Conservation (phyloP, 805 yeast genomes). For the Wickerhamiella kazuoi region DNA sequence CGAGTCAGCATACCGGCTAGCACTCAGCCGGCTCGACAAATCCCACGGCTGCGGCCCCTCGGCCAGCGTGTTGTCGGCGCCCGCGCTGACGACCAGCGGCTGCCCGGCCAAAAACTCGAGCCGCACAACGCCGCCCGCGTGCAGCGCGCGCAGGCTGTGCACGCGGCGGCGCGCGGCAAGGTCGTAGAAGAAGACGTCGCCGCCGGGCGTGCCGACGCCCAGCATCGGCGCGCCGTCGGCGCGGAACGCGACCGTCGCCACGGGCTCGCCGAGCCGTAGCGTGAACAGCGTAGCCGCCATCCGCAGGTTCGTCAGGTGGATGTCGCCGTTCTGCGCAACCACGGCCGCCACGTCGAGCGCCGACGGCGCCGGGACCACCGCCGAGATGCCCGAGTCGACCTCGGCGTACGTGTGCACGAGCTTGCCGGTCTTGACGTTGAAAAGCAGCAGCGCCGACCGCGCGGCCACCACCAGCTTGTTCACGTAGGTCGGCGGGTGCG, state of each 20-base stretch:
- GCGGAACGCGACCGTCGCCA: conserved; percentile 58
- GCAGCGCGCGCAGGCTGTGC: conserved; percentile 58
- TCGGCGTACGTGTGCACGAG: conserved; percentile 37
- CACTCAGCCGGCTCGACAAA: neutral
- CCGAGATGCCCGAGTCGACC: conserved; percentile 40
- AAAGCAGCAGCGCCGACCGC: conserved; percentile 37
- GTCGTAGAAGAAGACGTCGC: conserved; percentile 78
- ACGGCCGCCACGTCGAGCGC: conserved; percentile 69
- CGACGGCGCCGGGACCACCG: conserved; percentile 61
- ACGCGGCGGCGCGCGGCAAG: conserved; percentile 53
- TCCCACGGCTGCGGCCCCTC: conserved; percentile 25
- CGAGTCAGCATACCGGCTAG: neutral
- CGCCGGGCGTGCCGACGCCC: conserved; percentile 59
- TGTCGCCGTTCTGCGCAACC: conserved; percentile 53
- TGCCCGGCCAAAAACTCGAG: conserved; percentile 75
- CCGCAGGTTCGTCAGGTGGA: conserved; percentile 47
- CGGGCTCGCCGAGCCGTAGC: conserved; percentile 24
- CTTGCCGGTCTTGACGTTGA: conserved; percentile 66
- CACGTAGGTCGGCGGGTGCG: conserved; percentile 81
- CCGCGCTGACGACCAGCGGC: conserved; percentile 73
- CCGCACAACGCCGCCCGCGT: conserved; percentile 64
- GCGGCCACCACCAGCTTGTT: conserved; percentile 83
- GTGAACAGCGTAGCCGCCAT: conserved; percentile 41
- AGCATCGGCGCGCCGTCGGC: conserved; percentile 78
- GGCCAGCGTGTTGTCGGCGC: conserved; percentile 76